Conservation (phyloP, 495 filamentous ascomycete genomes). For the Evernia prunastri region DNA sequence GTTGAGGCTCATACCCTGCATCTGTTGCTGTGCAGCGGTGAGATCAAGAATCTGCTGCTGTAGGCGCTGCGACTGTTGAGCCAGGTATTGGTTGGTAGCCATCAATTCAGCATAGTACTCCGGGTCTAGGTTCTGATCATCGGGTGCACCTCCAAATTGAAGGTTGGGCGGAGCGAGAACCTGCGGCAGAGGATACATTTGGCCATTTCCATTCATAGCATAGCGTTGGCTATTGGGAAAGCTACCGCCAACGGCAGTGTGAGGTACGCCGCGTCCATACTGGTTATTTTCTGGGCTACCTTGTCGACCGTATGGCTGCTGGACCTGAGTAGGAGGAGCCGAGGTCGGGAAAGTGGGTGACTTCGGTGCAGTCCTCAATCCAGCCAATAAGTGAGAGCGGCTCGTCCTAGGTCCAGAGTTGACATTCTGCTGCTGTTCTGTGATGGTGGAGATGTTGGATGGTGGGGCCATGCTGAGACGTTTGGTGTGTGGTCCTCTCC, state of each 20-base stretch:
- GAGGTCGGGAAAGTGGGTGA: slow-evolving; percentile 61
- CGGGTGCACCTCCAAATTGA: slow-evolving; percentile 56
- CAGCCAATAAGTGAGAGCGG: slow-evolving; percentile 88
- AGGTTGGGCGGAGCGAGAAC: slow-evolving; percentile 77
- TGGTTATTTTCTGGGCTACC: slow-evolving; percentile 33
- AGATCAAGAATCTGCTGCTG: slow-evolving; percentile 55
- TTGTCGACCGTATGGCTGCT: slow-evolving; percentile 45
- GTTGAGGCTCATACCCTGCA: slow-evolving; percentile 53
- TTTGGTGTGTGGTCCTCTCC: slow-evolving; percentile 77
- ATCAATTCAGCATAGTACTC: slow-evolving; percentile 75
- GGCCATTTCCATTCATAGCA: slow-evolving; percentile 42
- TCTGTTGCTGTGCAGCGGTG: slow-evolving; percentile 64
- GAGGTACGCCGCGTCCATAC: slow-evolving; percentile 47
- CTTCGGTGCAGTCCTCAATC: slow-evolving; percentile 87
- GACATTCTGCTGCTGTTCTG: slow-evolving; percentile 53
- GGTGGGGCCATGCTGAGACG: slow-evolving; percentile 60
- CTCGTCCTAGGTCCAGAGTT: slow-evolving; percentile 80
- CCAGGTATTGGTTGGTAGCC: slow-evolving; percentile 76
- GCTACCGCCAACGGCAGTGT: slow-evolving; percentile 55
- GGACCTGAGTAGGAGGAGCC: slow-evolving; percentile 49
- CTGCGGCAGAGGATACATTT: slow-evolving; percentile 66
- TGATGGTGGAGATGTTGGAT: slow-evolving; percentile 55
- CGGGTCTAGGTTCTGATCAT: slow-evolving; percentile 68
- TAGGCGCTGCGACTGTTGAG: slow-evolving; percentile 81
- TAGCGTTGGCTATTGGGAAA: slow-evolving; percentile 42